Evolutionary conservation across 495 filamentous ascomycete genomes (phyloP).

Genomic region (Paragyromitra xinjiangensis): DNA sequence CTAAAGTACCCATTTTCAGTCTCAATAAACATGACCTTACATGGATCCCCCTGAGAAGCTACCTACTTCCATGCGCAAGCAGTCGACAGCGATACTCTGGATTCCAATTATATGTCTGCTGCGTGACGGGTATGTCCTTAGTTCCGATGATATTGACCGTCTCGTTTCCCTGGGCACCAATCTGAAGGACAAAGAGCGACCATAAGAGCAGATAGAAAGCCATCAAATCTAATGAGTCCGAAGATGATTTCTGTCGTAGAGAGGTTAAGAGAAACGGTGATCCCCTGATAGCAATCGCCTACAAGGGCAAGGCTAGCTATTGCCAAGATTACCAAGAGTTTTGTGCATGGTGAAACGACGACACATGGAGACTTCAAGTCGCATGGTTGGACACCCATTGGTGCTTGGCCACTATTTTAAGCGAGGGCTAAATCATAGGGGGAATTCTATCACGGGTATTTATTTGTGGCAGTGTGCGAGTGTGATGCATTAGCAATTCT

Average conservation of each 20-base stretch:
- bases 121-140: not conserved
- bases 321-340: not conserved
- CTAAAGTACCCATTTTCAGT: not conserved
- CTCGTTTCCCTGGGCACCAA: not conserved
- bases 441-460: too few relatives aligned
- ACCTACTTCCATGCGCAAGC: conserved; percentile 31
- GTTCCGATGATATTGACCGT: not conserved
- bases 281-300: not conserved
- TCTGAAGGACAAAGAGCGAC: conserved; percentile 5
- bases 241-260: not conserved
- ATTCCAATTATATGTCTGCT: conserved; percentile 36
- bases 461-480: too few relatives aligned
- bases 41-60: not conserved
- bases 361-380: too few relatives aligned
- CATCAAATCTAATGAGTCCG: conserved; percentile 1
- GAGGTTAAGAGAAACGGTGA: not conserved
- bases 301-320: not conserved
- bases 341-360: not conserved
- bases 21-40: not conserved
- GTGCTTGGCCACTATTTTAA: too few relatives aligned
- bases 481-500: too few relatives aligned
- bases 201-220: conserved; percentile 1
- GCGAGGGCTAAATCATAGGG: too few relatives aligned
- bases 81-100: conserved; percentile 29
- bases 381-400: too few relatives aligned